Evolutionary conservation across 176 grass and related monocot species (phyloP).

Genomic region (Paspalum notatum): DNA sequence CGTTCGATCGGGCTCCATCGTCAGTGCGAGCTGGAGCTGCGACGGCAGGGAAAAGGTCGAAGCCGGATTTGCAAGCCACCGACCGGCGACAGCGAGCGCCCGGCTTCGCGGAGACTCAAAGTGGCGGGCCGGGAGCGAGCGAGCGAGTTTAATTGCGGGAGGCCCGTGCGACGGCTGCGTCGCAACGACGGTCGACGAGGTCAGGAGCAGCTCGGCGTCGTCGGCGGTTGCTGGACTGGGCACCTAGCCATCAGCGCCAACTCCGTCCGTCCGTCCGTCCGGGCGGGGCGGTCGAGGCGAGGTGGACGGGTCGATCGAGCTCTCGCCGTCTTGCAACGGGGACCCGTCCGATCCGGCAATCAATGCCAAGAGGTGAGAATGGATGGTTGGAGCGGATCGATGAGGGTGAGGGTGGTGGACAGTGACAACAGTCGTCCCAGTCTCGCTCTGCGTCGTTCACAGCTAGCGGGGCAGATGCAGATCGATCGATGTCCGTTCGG

Average conservation of each 20-base stretch:
- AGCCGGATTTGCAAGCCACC: constrained; percentile 37
- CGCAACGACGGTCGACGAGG: constrained; percentile 18
- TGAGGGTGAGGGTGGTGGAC: not conserved
- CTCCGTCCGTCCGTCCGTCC: not conserved
- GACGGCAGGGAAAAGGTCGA: not conserved
- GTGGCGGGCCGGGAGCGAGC: not conserved
- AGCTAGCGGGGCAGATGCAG: too few relatives aligned
- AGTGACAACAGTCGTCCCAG: not conserved
- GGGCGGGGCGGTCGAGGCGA: not conserved
- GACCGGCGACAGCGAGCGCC: constrained; percentile 19
- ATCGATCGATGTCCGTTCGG: not conserved
- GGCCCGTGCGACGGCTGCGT: constrained; percentile 38
- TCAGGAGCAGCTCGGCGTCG: not conserved
- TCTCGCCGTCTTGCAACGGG: not conserved
- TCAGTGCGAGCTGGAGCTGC: constrained; percentile 1
- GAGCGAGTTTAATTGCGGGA: constrained; percentile 15
- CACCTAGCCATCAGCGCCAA: not conserved
- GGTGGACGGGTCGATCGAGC: not conserved
- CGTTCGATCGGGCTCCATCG: not conserved
- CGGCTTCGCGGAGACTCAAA: too few relatives aligned
- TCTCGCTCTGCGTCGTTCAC: not conserved
- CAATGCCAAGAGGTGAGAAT: not conserved
- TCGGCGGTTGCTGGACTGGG: constrained; percentile 3
- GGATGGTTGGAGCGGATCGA: not conserved
- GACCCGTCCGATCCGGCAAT: not conserved